Evolutionary conservation across 352 stramenopile species (phyloP), one percentile per base, ranked within the genome.

Genomic region (Phytopythium delawarense): DNA sequence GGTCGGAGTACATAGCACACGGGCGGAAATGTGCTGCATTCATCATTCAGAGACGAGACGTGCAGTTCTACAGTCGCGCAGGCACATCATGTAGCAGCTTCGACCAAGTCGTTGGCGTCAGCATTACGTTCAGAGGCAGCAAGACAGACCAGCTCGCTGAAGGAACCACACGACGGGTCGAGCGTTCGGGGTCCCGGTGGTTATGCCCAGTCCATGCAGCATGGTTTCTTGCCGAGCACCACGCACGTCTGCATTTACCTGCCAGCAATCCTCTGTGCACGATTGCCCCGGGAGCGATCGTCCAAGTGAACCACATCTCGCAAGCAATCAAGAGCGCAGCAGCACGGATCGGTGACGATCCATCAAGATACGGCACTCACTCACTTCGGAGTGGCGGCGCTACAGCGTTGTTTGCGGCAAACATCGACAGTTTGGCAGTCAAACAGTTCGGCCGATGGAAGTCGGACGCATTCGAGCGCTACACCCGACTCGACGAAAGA

Each of bases 331-430:
- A 51, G 35, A 12, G 30, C 4, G 40, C 56, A 5, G 40, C 56
- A 42, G 8, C 7, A 42, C 23, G 2, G 9, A 42, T 7, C 1
- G 56, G 56, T 2, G 5, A 53, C 5, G 44, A 53, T 49, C 23
- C 39, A 23, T 21, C 16, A 12, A 37, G 50, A 1, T 65, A 18
- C 32, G 51, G 60, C 7, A 65, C 52, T 6, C 60, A 61, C 34
- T 65, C 40, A 12, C 32, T 61, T 1, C 51, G 51, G 11, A 61
- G 42, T 23, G 52, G 60, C 23, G 60, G 60, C 13, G 60, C 60
- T 7, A 65, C 60, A 25, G 42, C 51, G 4, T 11, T 61, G 16
- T 65, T 61, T 49, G n/a, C n/a, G n/a, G n/a, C n/a, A n/a, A n/a
- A n/a, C n/a, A n/a, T n/a, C n/a, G n/a, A n/a, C n/a, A n/a, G n/a